These are phyloP conservation scores for Metarhizium rileyi DNA, from an alignment of 2,329 filamentous ascomycete genomes.

Conservation along the genomic window DNA sequence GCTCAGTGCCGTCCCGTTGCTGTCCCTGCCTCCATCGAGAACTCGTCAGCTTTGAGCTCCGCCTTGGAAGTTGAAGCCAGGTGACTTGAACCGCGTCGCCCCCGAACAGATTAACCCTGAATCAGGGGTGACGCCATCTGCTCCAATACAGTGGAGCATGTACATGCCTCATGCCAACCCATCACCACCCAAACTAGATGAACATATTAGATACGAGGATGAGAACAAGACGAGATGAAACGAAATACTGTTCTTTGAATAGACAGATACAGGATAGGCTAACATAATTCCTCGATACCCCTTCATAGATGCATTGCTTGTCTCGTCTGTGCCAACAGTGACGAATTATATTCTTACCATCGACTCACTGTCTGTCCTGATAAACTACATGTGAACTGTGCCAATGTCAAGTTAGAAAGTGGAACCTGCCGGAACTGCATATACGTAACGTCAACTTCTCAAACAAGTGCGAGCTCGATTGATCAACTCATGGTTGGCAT, in stretches of 20 bases:
- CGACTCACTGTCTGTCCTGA: background rate
- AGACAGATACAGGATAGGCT: background rate
- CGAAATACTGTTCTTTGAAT: background rate
- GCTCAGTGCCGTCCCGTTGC: constrained; percentile 31
- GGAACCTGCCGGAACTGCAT: no score
- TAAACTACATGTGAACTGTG: background rate
- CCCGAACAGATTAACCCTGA: background rate
- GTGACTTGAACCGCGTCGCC: constrained; percentile 1
- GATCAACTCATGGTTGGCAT: background rate
- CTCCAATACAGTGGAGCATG: background rate
- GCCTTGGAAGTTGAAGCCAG: constrained; percentile 16
- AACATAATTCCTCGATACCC: constrained; percentile 7
- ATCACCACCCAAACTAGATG: background rate
- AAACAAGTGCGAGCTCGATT: no score
- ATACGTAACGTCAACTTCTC: no score
- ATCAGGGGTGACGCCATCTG: no score
- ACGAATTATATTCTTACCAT: background rate
- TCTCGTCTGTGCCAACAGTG: background rate
- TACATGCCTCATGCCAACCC: background rate
- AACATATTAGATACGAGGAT: background rate
- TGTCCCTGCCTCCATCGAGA: constrained; percentile 16
- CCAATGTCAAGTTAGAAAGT: no score
- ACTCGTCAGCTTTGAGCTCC: constrained; percentile 19
- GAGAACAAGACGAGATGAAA: background rate
- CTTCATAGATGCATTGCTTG: constrained; percentile 5